A percentile compares a stretch with the other conserved stretches of the same genome.
phyloP scores from a whole-genome alignment of 202 grass and related monocot genomes.

The Sporobolus alterniflorus region DNA sequence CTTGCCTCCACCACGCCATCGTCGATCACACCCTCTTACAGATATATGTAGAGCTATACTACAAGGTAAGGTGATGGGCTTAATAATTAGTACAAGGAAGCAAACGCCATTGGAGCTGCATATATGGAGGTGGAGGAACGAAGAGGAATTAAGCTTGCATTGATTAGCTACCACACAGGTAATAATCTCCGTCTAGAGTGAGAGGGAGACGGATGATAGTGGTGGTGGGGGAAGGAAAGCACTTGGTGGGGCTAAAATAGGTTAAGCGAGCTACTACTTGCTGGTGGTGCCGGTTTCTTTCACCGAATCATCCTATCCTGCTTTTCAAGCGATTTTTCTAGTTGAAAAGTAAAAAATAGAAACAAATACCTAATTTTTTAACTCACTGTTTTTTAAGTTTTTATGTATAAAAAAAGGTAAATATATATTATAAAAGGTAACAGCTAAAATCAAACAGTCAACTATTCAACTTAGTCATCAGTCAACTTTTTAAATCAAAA shows the following conservation, averaged over 20 bases:
- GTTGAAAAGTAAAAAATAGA: too few relatives aligned
- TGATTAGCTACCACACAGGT: not conserved
- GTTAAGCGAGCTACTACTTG: constrained; percentile 17
- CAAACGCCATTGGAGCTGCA: not conserved
- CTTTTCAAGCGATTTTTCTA: too few relatives aligned
- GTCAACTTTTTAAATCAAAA: too few relatives aligned
- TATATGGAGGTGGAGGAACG: constrained; percentile 37
- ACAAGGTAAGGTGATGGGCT: not conserved
- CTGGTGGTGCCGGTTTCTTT: constrained; percentile 41
- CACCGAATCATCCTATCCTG: not conserved
- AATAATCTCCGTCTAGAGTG: not conserved
- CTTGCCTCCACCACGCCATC: constrained; percentile 31
- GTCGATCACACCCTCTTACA: constrained; percentile 9
- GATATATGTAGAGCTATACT: not conserved
- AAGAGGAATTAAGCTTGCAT: not conserved
- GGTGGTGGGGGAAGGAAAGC: constrained; percentile 55
- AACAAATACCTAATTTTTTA: too few relatives aligned
- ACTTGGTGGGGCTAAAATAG: constrained; percentile 20
- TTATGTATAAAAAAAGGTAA: too few relatives aligned
- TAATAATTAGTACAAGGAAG: constrained; percentile 5
- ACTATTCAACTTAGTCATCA: too few relatives aligned
- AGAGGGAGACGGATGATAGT: constrained; percentile 1
- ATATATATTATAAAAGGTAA: too few relatives aligned
- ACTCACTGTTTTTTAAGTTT: too few relatives aligned
- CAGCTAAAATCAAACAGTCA: too few relatives aligned